phyloP scores from a whole-genome alignment of 2,329 filamentous ascomycete genomes.

The Xylaria sp. region DNA sequence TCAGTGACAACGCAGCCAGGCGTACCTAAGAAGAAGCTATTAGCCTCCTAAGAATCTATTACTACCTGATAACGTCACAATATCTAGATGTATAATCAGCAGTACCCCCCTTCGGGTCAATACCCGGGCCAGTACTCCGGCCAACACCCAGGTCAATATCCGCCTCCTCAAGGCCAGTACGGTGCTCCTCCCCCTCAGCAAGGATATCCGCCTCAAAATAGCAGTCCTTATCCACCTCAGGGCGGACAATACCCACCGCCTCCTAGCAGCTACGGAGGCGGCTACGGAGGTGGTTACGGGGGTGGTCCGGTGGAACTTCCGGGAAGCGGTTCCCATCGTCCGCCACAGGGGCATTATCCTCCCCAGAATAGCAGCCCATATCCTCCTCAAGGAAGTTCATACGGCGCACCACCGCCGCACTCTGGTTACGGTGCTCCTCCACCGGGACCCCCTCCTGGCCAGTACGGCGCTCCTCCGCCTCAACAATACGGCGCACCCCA shows the following conservation, averaged over 20 bases:
- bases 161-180: slow-evolving; percentile 46
- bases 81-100: slow-evolving; percentile 37
- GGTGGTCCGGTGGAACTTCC: slow-evolving; percentile 41
- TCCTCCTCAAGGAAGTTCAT: slow-evolving; percentile 41
- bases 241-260: slow-evolving; percentile 50
- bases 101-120: slow-evolving; percentile 44
- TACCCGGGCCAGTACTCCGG: slow-evolving; percentile 30
- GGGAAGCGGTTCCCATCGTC: slow-evolving; percentile 46
- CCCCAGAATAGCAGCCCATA: slow-evolving; percentile 47
- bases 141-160: slow-evolving; percentile 45
- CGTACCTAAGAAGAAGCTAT: background rate
- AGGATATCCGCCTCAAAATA: slow-evolving; percentile 44
- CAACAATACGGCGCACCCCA: slow-evolving; percentile 56
- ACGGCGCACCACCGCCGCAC: slow-evolving; percentile 50
- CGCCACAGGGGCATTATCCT: slow-evolving; percentile 46
- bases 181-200: slow-evolving; percentile 42
- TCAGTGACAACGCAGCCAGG: background rate
- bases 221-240: slow-evolving; percentile 48
- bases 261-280: slow-evolving; percentile 49
- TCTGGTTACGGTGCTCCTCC: slow-evolving; percentile 50
- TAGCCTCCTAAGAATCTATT: background rate
- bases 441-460: slow-evolving; percentile 34
- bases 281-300: slow-evolving; percentile 11
- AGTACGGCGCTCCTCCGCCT: slow-evolving; percentile 47
- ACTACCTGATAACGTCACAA: background rate